Evolutionary conservation across 345 rosid genomes (phyloP).

Genomic region (Cochlearia excelsa): DNA sequence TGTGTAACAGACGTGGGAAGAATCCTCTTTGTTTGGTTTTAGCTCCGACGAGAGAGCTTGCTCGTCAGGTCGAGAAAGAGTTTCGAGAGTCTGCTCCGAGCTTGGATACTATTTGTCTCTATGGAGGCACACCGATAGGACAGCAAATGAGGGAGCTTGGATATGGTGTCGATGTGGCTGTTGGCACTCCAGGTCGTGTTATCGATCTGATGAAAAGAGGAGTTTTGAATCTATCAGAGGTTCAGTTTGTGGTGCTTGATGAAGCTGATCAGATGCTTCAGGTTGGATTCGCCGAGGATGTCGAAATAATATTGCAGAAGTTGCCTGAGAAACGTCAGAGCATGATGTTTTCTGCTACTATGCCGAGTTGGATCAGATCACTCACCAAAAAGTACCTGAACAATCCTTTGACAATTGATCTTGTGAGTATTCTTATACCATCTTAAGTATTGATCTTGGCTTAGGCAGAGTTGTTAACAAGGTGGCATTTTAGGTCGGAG

Average conservation of each 20-base stretch:
- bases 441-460: not conserved
- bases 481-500: conserved; percentile 63
- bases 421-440: conserved; percentile 50
- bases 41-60: conserved; percentile 98
- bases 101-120: conserved; percentile 79
- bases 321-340: conserved; percentile 78
- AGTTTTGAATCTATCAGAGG: conserved; percentile 64
- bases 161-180: conserved; percentile 80
- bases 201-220: conserved; percentile 94
- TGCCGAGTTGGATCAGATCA: conserved; percentile 83
- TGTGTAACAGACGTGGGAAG: conserved; percentile 62
- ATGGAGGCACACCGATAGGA: conserved; percentile 83
- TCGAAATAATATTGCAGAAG: conserved; percentile 63
- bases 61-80: conserved; percentile 88
- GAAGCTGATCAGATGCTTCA: conserved; percentile 99
- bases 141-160: conserved; percentile 72
- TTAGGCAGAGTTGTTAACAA: not conserved
- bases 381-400: conserved; percentile 71
- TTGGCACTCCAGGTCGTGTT: conserved; percentile 97
- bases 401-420: conserved; percentile 80
- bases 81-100: conserved; percentile 75
- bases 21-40: conserved; percentile 80
- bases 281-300: conserved; percentile 91
- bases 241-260: conserved; percentile 83
- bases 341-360: conserved; percentile 96